These are phyloP conservation scores for Colletotrichum zoysiae DNA, from an alignment of 2,329 filamentous ascomycete genomes.

Conservation along the genomic window DNA sequence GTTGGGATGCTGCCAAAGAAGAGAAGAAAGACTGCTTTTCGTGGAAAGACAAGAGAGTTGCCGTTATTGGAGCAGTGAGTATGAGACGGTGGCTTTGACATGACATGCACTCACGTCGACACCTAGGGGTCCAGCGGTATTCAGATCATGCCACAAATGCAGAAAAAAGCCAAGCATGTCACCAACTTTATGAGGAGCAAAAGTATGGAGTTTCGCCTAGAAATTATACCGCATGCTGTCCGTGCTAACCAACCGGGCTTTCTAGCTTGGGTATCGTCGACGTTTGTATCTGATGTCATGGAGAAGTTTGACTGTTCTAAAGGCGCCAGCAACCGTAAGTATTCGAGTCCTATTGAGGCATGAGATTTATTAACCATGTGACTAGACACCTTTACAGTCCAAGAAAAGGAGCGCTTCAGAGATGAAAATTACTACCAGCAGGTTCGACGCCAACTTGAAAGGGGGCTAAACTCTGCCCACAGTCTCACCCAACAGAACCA, in stretches of 20 bases:
- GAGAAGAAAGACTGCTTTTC: background rate
- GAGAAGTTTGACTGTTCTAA: background rate
- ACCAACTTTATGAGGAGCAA: conserved; percentile 6
- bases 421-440: background rate
- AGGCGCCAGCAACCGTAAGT: conserved; percentile 6
- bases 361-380: background rate
- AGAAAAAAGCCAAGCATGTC: conserved; percentile 43
- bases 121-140: conserved; percentile 62
- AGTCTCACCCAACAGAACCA: background rate
- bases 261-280: background rate
- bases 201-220: background rate
- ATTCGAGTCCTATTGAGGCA: background rate
- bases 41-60: conserved; percentile 56
- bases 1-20: background rate
- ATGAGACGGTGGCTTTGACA: too few species aligned
- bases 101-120: background rate
- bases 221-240: too few species aligned
- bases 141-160: conserved; percentile 61
- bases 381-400: background rate
- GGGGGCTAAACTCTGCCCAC: background rate
- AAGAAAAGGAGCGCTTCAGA: conserved; percentile 1
- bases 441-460: background rate
- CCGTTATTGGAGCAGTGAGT: conserved; percentile 58
- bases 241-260: background rate
- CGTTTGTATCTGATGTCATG: background rate